Evolutionary conservation across 768 basidiomycete species (phyloP).

Genomic region (Gloeophyllum trabeum): DNA sequence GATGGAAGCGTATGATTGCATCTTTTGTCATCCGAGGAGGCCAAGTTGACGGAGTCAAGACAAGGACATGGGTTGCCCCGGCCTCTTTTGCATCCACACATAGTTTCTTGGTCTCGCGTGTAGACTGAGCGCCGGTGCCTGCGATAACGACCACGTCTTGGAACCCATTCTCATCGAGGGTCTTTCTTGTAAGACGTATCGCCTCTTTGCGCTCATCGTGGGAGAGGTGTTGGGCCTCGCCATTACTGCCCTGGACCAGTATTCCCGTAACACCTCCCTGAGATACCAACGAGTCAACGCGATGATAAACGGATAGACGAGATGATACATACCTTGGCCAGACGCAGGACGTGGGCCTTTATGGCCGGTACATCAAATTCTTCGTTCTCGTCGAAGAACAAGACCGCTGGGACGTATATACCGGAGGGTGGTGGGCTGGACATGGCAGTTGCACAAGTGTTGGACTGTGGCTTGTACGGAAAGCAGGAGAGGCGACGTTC

Average conservation of each 20-base stretch:
- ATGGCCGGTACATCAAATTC: slow-evolving; percentile 60
- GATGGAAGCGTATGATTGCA: slow-evolving; percentile 55
- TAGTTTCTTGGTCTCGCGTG: slow-evolving; percentile 62
- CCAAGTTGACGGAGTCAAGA: slow-evolving; percentile 68
- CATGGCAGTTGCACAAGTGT: slow-evolving; percentile 11
- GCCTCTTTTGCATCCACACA: slow-evolving; percentile 67
- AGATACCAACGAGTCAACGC: slow-evolving; percentile 5
- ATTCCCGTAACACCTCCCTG: slow-evolving; percentile 68
- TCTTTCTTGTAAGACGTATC: slow-evolving; percentile 55
- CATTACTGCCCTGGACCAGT: slow-evolving; percentile 64
- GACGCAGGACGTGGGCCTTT: slow-evolving; percentile 57
- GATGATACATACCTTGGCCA: slow-evolving; percentile 47
- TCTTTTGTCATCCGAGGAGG: slow-evolving; percentile 50
- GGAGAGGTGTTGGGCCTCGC: slow-evolving; percentile 68
- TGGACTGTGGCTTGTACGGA: too few relatives aligned
- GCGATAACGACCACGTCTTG: slow-evolving; percentile 60
- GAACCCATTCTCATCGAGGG: slow-evolving; percentile 65
- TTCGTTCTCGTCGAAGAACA: slow-evolving; percentile 62
- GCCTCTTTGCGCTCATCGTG: slow-evolving; percentile 57
- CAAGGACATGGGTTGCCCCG: slow-evolving; percentile 72
- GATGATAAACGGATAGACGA: slow-evolving; percentile 10
- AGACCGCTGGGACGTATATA: slow-evolving; percentile 68
- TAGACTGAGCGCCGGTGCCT: slow-evolving; percentile 76
- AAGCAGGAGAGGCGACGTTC: too few relatives aligned
- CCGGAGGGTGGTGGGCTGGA: slow-evolving; percentile 47